These are phyloP conservation scores for Pythium phragmitis DNA, from an alignment of 352 stramenopile genomes.

Conservation along the genomic window DNA sequence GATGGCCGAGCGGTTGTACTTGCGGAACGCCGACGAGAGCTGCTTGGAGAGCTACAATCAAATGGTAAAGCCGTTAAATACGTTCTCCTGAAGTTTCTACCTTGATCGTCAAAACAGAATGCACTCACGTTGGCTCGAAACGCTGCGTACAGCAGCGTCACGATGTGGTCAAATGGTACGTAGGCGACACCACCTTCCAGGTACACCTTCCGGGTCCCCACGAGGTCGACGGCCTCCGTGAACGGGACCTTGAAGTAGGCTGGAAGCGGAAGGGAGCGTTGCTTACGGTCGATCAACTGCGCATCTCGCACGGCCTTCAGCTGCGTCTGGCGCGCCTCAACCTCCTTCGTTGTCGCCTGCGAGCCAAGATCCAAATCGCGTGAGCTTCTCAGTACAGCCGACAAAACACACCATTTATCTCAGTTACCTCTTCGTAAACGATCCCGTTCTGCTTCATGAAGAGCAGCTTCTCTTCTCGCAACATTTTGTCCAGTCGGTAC, in stretches of 20 bases:
- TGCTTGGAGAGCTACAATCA: conserved; percentile 83
- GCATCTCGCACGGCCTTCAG: conserved; percentile 73
- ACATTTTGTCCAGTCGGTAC: conserved; percentile 88
- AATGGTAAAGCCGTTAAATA: neutral
- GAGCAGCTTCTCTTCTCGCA: conserved; percentile 81
- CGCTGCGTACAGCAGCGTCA: conserved; percentile 92
- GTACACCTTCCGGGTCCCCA: conserved; percentile 90
- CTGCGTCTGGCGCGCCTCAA: conserved; percentile 58
- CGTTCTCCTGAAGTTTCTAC: neutral
- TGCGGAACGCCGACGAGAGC: conserved; percentile 85
- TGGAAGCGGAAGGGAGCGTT: conserved; percentile 47
- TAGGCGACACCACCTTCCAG: conserved; percentile 94
- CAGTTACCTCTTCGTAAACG: conserved; percentile 46
- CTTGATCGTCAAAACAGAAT: neutral
- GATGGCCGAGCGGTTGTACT: conserved; percentile 89
- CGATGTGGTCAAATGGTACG: conserved; percentile 93
- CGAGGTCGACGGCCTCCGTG: conserved; percentile 93
- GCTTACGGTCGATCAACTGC: conserved; percentile 42
- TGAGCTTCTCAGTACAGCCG: neutral
- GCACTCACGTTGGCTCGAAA: conserved; percentile 87
- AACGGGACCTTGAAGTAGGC: conserved; percentile 98
- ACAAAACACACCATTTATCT: neutral
- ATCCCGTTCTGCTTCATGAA: conserved; percentile 89
- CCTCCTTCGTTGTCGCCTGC: conserved; percentile 58
- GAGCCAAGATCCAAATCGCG: neutral